A percentile compares a stretch with the other conserved stretches of the same genome.
phyloP scores from a whole-genome alignment of 495 filamentous ascomycete genomes.

The Terfezia claveryi region DNA sequence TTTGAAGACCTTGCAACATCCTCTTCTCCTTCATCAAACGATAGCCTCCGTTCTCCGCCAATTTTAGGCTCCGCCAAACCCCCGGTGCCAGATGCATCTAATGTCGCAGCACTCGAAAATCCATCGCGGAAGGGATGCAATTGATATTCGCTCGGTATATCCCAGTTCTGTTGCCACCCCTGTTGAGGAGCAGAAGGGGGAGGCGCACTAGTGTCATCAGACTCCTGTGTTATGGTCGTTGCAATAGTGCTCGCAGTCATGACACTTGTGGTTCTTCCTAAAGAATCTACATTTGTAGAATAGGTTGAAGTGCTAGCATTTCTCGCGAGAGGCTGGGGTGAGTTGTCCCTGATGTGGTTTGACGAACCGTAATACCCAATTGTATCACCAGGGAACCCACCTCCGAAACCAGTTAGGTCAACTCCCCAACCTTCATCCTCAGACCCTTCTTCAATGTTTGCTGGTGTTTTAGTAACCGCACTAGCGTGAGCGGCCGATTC shows the following conservation, averaged over 20 bases:
- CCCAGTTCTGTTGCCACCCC: conserved; percentile 17
- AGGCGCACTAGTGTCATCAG: not conserved
- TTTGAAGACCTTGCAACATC: conserved; percentile 31
- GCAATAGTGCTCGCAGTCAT: conserved; percentile 17
- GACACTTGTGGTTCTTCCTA: conserved; percentile 16
- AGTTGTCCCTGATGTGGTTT: not conserved
- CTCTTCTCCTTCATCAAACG: conserved; percentile 91
- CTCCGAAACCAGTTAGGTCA: conserved; percentile 52
- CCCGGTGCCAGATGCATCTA: conserved; percentile 69
- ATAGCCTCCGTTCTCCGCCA: conserved; percentile 39
- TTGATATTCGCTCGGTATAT: conserved; percentile 27
- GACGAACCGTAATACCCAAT: not conserved
- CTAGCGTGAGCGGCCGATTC: conserved; percentile 7
- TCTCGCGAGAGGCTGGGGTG: not conserved
- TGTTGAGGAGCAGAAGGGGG: conserved; percentile 7
- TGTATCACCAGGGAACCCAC: conserved; percentile 38
- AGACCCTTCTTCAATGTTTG: conserved; percentile 18
- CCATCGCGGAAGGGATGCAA: conserved; percentile 42
- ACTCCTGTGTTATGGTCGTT: conserved; percentile 21
- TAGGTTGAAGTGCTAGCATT: conserved; percentile 16
- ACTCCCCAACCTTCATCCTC: conserved; percentile 35
- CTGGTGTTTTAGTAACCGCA: conserved; percentile 8
- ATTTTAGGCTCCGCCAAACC: conserved; percentile 47
- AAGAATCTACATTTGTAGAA: conserved; percentile 19
- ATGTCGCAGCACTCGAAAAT: conserved; percentile 29